These are phyloP conservation scores for Oemleria cerasiformis DNA, from an alignment of 306 rosid genomes.

Conservation along the genomic window DNA sequence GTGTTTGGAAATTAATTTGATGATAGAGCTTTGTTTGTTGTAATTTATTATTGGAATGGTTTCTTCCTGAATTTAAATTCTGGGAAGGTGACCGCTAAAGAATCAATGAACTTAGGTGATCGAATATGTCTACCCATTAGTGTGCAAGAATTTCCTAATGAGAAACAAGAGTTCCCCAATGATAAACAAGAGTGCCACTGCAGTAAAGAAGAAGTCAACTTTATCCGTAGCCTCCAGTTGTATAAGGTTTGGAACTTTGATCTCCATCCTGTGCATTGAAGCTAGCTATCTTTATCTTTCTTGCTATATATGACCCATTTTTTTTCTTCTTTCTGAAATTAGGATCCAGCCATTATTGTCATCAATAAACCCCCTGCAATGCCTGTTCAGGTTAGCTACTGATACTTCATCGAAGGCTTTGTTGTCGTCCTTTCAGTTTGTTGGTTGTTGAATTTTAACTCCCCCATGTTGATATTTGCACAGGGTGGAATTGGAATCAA, in stretches of 20 bases:
- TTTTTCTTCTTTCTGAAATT: too few species aligned
- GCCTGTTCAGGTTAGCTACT: conserved; percentile 73
- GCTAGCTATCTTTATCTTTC: neutral
- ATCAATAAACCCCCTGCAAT: conserved; percentile 90
- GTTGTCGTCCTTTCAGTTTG: neutral
- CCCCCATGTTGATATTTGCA: conserved; percentile 17
- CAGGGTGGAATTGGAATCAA: conserved; percentile 85
- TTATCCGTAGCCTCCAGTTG: conserved; percentile 54
- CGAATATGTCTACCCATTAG: conserved; percentile 62
- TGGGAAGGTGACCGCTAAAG: conserved; percentile 66
- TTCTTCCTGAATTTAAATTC: conserved; percentile 25
- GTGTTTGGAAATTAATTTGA: neutral
- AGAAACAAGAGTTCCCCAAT: conserved; percentile 29
- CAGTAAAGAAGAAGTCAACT: conserved; percentile 51
- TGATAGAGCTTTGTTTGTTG: too few species aligned
- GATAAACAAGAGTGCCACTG: conserved; percentile 38
- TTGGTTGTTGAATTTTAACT: conserved; percentile 4
- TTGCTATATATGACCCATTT: conserved; percentile 11
- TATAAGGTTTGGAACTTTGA: conserved; percentile 53
- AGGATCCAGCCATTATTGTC: conserved; percentile 79
- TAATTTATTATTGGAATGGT: too few species aligned
- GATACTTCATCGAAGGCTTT: conserved; percentile 1
- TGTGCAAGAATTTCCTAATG: conserved; percentile 39
- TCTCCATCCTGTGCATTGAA: neutral
- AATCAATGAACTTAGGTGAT: conserved; percentile 63